Conservation (phyloP, 257 asterid species). For the Solanum medicagineum region DNA sequence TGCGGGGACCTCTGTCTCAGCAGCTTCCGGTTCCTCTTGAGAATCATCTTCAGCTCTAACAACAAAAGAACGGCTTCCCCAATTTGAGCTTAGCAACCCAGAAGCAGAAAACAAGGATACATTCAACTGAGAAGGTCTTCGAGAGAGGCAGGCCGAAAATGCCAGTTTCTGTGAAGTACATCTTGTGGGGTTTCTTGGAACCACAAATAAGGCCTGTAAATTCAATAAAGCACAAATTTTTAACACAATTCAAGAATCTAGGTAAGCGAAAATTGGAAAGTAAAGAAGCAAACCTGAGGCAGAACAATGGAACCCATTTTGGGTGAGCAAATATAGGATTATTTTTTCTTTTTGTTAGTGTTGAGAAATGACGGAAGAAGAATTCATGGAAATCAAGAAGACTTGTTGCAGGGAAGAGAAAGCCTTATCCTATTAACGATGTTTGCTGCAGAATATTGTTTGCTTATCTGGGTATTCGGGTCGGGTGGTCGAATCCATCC, state of each 20-base stretch:
- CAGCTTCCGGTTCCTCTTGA: conserved; percentile 24
- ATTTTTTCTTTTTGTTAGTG: neutral
- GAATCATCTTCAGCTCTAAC: conserved; percentile 55
- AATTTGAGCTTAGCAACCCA: conserved; percentile 8
- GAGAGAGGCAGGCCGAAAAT: conserved; percentile 22
- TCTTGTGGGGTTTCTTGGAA: conserved; percentile 27
- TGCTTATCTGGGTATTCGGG: neutral
- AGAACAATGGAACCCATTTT: conserved; percentile 23
- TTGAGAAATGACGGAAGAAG: neutral
- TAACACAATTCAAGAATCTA: neutral
- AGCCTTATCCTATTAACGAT: conserved; percentile 1
- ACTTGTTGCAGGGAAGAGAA: neutral
- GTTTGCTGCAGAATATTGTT: neutral
- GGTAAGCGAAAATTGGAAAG: neutral
- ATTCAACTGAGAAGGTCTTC: conserved; percentile 9
- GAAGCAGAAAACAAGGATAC: neutral
- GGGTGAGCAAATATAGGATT: neutral
- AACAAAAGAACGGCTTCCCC: conserved; percentile 17
- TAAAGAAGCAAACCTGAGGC: conserved; percentile 13
- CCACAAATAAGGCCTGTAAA: conserved; percentile 42
- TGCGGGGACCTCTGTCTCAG: conserved; percentile 1
- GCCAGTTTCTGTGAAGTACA: conserved; percentile 28
- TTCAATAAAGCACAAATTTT: neutral
- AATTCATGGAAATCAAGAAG: neutral
- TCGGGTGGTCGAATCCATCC: neutral